Percentiles rank a stretch among this genome's conserved stretches.
phyloP scores from a whole-genome alignment of 2,329 filamentous ascomycete species.

The Keithomyces neogunnii region DNA sequence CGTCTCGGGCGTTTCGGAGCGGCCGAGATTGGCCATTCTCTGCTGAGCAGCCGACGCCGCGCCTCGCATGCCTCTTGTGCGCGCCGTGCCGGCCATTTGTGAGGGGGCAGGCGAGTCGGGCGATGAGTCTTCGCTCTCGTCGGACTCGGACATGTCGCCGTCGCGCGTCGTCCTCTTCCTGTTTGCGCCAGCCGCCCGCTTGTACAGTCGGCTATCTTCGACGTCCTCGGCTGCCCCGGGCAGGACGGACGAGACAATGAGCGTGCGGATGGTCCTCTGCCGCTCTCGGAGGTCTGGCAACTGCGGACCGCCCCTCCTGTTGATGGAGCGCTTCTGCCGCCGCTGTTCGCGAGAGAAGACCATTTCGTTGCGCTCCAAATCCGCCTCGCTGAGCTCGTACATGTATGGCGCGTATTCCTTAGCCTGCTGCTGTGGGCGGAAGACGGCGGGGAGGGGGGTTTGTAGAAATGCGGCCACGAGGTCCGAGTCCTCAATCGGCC shows the following conservation, averaged over 20 bases:
- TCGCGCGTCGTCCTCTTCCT: slow-evolving; percentile 47
- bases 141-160: slow-evolving; percentile 76
- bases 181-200: slow-evolving; percentile 56
- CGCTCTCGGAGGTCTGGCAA: slow-evolving; percentile 94
- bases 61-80: slow-evolving; percentile 81
- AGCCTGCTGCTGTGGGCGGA: slow-evolving; percentile 83
- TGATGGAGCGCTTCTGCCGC: slow-evolving; percentile 90
- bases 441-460: slow-evolving; percentile 72
- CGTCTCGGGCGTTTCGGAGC: slow-evolving; percentile 85
- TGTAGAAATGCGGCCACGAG: slow-evolving; percentile 77
- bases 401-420: slow-evolving; percentile 92
- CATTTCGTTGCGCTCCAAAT: slow-evolving; percentile 82
- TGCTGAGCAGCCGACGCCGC: slow-evolving; percentile 81
- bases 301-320: slow-evolving; percentile 82
- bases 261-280: slow-evolving; percentile 83
- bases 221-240: slow-evolving; percentile 74
- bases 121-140: slow-evolving; percentile 82
- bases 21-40: slow-evolving; percentile 71
- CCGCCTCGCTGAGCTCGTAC: slow-evolving; percentile 86
- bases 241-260: slow-evolving; percentile 86
- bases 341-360: slow-evolving; percentile 91
- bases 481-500: slow-evolving; percentile 87
- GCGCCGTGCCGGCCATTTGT: slow-evolving; percentile 67
- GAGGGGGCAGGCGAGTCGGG: slow-evolving; percentile 78
- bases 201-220: slow-evolving; percentile 82